These are phyloP conservation scores for Penicillium rolfsii DNA, from an alignment of 2,329 filamentous ascomycete genomes.

Conservation along the genomic window DNA sequence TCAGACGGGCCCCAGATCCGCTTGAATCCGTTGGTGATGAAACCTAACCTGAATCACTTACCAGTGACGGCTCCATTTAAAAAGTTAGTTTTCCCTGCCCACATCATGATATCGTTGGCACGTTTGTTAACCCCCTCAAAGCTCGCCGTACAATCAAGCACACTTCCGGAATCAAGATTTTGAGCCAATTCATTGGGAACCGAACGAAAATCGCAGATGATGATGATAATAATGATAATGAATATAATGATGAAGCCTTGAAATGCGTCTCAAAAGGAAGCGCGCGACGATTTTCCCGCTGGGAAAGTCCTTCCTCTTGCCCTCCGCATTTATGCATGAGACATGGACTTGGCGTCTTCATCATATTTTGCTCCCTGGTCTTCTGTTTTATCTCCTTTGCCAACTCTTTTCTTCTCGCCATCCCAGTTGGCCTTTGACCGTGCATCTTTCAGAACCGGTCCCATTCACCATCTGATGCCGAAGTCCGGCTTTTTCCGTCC, in stretches of 20 bases:
- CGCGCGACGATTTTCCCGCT: not conserved
- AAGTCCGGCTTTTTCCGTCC: constrained; percentile 1
- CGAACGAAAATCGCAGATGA: constrained; percentile 36
- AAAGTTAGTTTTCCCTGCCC: constrained; percentile 33
- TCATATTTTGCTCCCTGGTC: not conserved
- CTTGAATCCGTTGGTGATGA: constrained; percentile 48
- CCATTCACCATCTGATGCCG: not conserved
- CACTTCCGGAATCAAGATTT: constrained; percentile 53
- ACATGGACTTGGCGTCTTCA: constrained; percentile 15
- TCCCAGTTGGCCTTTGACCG: not conserved
- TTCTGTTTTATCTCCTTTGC: not conserved
- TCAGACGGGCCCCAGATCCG: constrained; percentile 46
- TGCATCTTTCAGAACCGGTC: not conserved
- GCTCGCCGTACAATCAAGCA: constrained; percentile 50
- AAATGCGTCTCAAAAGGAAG: not conserved
- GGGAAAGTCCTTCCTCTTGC: not conserved
- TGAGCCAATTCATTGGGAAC: constrained; percentile 51
- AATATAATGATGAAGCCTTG: constrained; percentile 33
- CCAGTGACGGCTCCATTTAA: constrained; percentile 48
- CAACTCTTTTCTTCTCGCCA: not conserved
- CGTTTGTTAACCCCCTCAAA: constrained; percentile 20
- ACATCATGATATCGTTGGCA: no score
- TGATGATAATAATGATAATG: constrained; percentile 30
- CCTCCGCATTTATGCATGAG: constrained; percentile 2
- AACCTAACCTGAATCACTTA: constrained; percentile 44